phyloP scores from a whole-genome alignment of 345 rosid genomes.

The Gossypioides kirkii region DNA sequence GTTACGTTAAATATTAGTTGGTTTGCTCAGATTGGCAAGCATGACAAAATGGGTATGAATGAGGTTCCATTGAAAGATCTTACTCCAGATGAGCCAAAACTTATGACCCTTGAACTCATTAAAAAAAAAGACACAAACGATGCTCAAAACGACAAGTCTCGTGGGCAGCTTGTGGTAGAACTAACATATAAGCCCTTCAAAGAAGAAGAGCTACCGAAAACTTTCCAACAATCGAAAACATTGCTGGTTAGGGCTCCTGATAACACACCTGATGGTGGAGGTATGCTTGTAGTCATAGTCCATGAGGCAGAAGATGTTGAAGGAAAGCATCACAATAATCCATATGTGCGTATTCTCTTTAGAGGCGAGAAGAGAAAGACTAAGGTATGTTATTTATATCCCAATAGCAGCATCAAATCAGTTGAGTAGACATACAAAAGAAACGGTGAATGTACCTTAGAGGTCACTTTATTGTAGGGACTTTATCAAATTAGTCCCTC shows the following conservation, averaged over 20 bases:
- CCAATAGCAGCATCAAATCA: neutral
- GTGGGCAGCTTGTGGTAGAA: constrained; percentile 76
- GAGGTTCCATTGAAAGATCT: constrained; percentile 77
- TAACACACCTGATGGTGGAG: constrained; percentile 77
- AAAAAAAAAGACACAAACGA: constrained; percentile 64
- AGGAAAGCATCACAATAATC: constrained; percentile 91
- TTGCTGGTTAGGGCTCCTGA: constrained; percentile 70
- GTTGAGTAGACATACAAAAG: neutral
- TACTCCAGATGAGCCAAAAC: constrained; percentile 63
- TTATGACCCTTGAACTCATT: constrained; percentile 57
- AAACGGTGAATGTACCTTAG: too few relatives aligned
- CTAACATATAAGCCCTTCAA: constrained; percentile 73
- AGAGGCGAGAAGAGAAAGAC: constrained; percentile 78
- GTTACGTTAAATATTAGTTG: constrained; percentile 2
- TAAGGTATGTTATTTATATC: constrained; percentile 38
- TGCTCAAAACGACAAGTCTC: constrained; percentile 39
- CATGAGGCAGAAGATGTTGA: constrained; percentile 88
- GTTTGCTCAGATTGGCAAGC: constrained; percentile 65
- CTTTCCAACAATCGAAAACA: constrained; percentile 40
- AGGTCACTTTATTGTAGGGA: too few relatives aligned
- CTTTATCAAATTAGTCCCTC: too few relatives aligned
- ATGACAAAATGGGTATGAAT: constrained; percentile 86
- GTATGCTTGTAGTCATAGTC: constrained; percentile 74
- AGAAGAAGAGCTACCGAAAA: constrained; percentile 52
- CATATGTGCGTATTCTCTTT: constrained; percentile 60